Evolutionary conservation across 257 asterid species (phyloP).

Genomic region (Solanum pennellii): DNA sequence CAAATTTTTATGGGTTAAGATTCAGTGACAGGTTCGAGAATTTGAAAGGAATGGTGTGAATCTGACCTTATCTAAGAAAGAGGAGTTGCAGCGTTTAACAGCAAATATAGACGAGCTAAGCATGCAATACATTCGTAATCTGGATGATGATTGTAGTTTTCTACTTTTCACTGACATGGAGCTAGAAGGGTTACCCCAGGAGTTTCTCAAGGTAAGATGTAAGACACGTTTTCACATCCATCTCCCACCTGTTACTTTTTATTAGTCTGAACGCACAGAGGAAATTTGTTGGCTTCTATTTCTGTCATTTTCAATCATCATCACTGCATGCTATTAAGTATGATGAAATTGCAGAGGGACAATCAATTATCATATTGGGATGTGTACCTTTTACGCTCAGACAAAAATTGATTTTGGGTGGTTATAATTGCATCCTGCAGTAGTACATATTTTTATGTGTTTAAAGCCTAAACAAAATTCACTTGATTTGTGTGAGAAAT

Average conservation of each 20-base stretch:
- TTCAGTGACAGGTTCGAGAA: slow-evolving; percentile 96
- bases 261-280: neutral
- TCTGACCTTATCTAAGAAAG: slow-evolving; percentile 78
- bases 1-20: slow-evolving; percentile 31
- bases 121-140: slow-evolving; percentile 61
- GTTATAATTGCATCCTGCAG: neutral
- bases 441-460: neutral
- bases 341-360: neutral
- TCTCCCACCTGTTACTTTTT: neutral
- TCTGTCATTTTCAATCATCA: slow-evolving; percentile 1
- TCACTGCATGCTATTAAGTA: neutral
- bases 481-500: neutral
- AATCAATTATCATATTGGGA: neutral
- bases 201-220: slow-evolving; percentile 59
- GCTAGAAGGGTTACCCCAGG: slow-evolving; percentile 75
- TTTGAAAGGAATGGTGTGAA: slow-evolving; percentile 86
- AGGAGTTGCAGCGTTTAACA: slow-evolving; percentile 70
- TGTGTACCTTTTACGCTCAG: neutral
- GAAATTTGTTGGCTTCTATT: neutral
- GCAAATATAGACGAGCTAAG: slow-evolving; percentile 73
- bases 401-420: neutral
- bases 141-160: slow-evolving; percentile 55
- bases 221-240: neutral
- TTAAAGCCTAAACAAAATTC: neutral
- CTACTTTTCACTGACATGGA: slow-evolving; percentile 57